phyloP scores from a whole-genome alignment of 352 stramenopile genomes.

The Globisporangium acanthophoron region DNA sequence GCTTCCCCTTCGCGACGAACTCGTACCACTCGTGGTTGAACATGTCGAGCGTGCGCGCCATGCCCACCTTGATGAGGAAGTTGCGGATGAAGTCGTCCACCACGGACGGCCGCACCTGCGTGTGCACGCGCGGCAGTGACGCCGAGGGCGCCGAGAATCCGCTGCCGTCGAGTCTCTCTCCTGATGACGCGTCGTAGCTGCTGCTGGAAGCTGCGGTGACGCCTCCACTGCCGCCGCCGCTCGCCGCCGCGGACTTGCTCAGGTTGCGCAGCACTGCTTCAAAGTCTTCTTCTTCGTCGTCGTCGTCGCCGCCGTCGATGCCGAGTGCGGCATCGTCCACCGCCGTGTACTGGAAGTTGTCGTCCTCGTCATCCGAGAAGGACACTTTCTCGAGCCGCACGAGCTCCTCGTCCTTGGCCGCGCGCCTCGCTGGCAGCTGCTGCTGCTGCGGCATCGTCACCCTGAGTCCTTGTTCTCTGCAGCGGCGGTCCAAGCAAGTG shows the following conservation, averaged over 20 bases:
- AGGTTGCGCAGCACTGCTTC: constrained; percentile 75
- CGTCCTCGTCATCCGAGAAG: constrained; percentile 81
- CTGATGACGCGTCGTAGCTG: constrained; percentile 9
- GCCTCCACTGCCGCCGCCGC: constrained; percentile 1
- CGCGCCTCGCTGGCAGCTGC: background rate
- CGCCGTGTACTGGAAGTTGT: constrained; percentile 83
- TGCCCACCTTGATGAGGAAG: constrained; percentile 93
- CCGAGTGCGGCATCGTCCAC: constrained; percentile 55
- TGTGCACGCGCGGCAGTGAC: constrained; percentile 33
- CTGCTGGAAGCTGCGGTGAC: constrained; percentile 14
- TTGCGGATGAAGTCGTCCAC: constrained; percentile 95
- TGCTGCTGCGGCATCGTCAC: constrained; percentile 14
- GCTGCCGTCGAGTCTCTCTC: constrained; percentile 11
- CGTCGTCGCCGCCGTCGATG: constrained; percentile 35
- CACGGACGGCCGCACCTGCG: constrained; percentile 78
- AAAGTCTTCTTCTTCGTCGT: constrained; percentile 80
- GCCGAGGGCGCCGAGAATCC: background rate
- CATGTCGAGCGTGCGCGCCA: constrained; percentile 86
- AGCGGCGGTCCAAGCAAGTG: background rate
- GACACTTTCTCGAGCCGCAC: constrained; percentile 85
- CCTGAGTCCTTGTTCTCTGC: background rate
- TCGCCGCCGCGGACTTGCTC: constrained; percentile 45
- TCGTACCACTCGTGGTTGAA: constrained; percentile 98
- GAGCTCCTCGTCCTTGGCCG: constrained; percentile 50
- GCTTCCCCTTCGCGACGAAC: constrained; percentile 88